Base-by-base conservation (phyloP, 192 early-diverging fungal species). In the Podila minutissima region DNA sequence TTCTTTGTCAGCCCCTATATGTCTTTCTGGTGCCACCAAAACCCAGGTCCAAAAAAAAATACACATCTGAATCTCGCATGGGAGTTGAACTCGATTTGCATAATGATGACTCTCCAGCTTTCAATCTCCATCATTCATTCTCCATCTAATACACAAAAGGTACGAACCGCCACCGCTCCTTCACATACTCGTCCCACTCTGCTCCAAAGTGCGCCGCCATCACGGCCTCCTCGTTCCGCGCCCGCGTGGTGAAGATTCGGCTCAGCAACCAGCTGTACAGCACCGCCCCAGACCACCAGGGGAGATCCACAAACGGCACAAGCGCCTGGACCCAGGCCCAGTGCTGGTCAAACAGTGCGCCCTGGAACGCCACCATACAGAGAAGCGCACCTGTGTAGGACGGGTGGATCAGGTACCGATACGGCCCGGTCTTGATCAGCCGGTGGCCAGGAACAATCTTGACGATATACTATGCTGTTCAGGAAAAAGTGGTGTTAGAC, bases 301-400 rank as follows among this genome's bases (percentile, higher is more conserved):
- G 2, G 2, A 64, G 61, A 1, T 60, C 74, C 7, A 64, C 63
- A 57, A 76, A 11, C 20, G 74, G 74, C 33, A 70, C 28, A 2
- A 37, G 63, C 58, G 69, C 35, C 13, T 59, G 41, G 0, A 41
- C 12, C 38, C 38, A 41, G 74, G 74, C 59, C 69, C 67, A 58
- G 66, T 53, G 22, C 69, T 5, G n/a, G 55, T 20, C 11, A 53
- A 60, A 67, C 74, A 76, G 46, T 59, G 65, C 5, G 11, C 74
- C 74, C 22, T 70, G 57, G 12, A 58, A 31, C 15, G 74, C 62
- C 22, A 76, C 3, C 3, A 61, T 60, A 31, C 65, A 70, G 8
- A 76, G n/a, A n/a, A 70, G 66, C 3, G 63, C n/a, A 33, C 49
- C 74, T 0, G 74, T 76, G 28, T 76, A 76, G 26, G 74, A 76